These are phyloP conservation scores for Syzygium malaccense DNA, from an alignment of 441 rosid species.

Conservation along the genomic window DNA sequence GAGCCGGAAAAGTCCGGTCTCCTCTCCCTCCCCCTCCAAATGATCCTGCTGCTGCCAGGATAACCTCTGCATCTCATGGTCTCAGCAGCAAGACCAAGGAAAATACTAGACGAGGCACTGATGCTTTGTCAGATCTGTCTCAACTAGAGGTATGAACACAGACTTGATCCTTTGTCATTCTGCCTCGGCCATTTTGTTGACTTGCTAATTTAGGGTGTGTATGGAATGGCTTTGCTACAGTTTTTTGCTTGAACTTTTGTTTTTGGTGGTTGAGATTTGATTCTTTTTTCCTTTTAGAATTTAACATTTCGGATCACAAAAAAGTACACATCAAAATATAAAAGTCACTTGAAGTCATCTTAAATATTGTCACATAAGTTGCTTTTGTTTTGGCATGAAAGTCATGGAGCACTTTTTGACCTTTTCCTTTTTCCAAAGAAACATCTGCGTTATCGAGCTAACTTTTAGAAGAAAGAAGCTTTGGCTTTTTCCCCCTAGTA, in stretches of 20 bases:
- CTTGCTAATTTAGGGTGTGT: neutral
- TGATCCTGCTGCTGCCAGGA: conserved; percentile 64
- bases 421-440: neutral
- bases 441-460: neutral
- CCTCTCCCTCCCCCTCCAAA: conserved; percentile 95
- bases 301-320: neutral
- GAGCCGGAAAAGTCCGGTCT: conserved; percentile 50
- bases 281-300: neutral
- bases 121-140: conserved; percentile 67
- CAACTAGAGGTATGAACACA: conserved; percentile 55
- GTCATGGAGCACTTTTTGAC: neutral
- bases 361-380: neutral
- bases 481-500: neutral
- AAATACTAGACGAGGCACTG: conserved; percentile 27
- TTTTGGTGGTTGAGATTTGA: neutral
- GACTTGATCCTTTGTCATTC: neutral
- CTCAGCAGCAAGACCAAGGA: conserved; percentile 19
- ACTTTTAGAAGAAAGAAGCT: neutral
- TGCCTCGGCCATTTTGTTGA: neutral
- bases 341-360: neutral
- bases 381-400: neutral
- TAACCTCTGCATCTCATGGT: conserved; percentile 26
- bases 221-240: neutral
- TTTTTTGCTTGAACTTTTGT: neutral
- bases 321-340: neutral